Base-by-base conservation (phyloP, 768 basidiomycete species). In the Basidioascus undulatus region DNA sequence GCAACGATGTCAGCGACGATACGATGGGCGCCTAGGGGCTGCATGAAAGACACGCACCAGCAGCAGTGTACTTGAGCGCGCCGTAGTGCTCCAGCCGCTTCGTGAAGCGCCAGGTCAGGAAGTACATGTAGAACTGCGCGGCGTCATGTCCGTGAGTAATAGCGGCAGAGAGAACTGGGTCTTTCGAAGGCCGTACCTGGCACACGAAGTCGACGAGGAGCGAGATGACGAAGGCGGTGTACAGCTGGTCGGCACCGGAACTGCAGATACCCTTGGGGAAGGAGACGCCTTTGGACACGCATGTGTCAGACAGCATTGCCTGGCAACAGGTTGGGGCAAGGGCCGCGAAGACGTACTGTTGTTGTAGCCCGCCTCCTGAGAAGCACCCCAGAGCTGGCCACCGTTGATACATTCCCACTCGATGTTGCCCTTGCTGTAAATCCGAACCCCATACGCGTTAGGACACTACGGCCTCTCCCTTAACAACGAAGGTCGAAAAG, bases 381-480 rank as follows among this genome's bases (percentile, higher is more conserved):
- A 28, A 11, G 43, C 31, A 15, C 37, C 45, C 46, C 45, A 54
- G 15, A 72, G 60, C 49, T 72, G 68, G 4, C 74, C 72, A 15
- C 74, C 76, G 47, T 78, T 70, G 49, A 66, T 62, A 54, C 75
- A 77, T 58, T 75, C 73, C 74, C 75, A 77, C 27, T 61, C 49
- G 47, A 77, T 72, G 48, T 76, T 71, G 59, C 68, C 65, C 56
- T 72, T 66, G 44, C 74, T 76, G 56, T 42, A 23, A 8, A 24
- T 9, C 13, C 10, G 35, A 36, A 18, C 19, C 20, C 10, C 37
- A 37, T 35, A 31, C n/a, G n/a, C n/a, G n/a, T 35, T 18, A 40
- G 31, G 30, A 26, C 27, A n/a, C n/a, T 24, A 35, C 35, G 37
- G 42, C 36, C 35, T 35, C 24, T 36, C 37, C 12, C 16, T 34